A percentile compares a stretch with the other conserved stretches of the same genome.
Evolutionary conservation across 345 rosid species (phyloP).

Genomic region (Anacardium occidentale): DNA sequence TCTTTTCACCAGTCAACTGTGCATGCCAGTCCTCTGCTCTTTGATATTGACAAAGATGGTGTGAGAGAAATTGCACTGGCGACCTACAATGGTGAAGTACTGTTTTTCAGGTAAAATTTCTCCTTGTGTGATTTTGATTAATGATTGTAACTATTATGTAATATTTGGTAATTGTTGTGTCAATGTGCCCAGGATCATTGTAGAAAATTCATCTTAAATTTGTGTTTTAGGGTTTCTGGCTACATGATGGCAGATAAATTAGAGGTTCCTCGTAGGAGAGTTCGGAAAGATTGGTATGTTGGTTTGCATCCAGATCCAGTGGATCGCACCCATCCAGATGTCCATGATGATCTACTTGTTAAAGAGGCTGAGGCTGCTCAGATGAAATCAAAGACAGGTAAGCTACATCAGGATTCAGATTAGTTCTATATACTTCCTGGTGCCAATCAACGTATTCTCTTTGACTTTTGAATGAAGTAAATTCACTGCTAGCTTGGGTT

Average conservation of each 20-base stretch:
- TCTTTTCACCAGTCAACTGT: conserved; percentile 98
- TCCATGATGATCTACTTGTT: conserved; percentile 65
- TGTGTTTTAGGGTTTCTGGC: conserved; percentile 73
- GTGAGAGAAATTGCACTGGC: conserved; percentile 94
- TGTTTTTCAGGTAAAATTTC: conserved; percentile 76
- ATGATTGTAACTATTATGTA: not conserved
- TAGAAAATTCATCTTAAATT: conserved; percentile 9
- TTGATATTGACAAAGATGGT: conserved; percentile 96
- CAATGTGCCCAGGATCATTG: conserved; percentile 7
- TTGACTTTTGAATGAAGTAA: conserved; percentile 8
- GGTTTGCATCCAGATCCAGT: conserved; percentile 86
- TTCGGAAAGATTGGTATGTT: conserved; percentile 85
- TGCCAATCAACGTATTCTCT: conserved; percentile 4
- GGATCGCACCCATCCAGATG: conserved; percentile 95
- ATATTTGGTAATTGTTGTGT: conserved; percentile 1
- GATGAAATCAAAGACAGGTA: conserved; percentile 48
- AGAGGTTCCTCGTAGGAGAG: conserved; percentile 86
- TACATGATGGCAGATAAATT: conserved; percentile 93
- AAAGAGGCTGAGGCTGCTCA: conserved; percentile 71
- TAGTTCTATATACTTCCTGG: not conserved
- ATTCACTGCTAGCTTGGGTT: not conserved
- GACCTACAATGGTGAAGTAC: conserved; percentile 92
- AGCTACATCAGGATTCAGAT: conserved; percentile 34
- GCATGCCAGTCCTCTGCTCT: conserved; percentile 92
- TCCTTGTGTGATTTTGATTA: not conserved